Base-by-base conservation (phyloP, 768 basidiomycete species). In the Serpula lacrymans region DNA sequence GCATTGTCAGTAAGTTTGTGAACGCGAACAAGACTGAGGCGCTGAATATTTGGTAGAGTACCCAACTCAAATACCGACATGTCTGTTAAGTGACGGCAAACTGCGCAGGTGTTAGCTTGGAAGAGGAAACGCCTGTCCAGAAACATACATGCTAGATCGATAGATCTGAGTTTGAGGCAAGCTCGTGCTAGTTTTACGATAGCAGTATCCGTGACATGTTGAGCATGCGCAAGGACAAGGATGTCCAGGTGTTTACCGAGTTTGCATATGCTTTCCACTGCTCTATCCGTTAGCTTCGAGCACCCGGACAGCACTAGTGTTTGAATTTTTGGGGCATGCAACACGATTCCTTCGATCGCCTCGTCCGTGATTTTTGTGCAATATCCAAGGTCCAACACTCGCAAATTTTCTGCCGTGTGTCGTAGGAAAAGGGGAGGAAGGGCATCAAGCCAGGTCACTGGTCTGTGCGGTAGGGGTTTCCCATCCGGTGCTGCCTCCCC, bases 1-100 rank as follows among this genome's bases (percentile, higher is more conserved):
- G 82, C 87, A 53, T 87, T 80, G 63, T 94, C 92, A 12, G 92
- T 95, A 47, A 95, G 60, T 53, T 83, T 84, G 27, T 79, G 77
- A 4, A 94, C 81, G 27, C 89, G 81, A 26, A 89, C 85, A 37
- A 93, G 69, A 49, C 84, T 85, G 32, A 97, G 71, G 14, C 88
- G 78, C 41, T 80, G 82, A 24, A 97, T 72, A 20, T 75, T 74
- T 17, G 74, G 69, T 34, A 94, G 68, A 13, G 70, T 69, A 6
- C 86, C 82, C 32, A 96, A 64, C 67, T 92, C 91, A 53, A 84
- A 77, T 17, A 94, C 80, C 34, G 83, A 77, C 71, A 88, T 73
- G 60, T 97, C 92, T 44, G 90, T 94, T 42, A 97, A 65, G 43
- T 78, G 74, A 21, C 81, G 73, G 65, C 91, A 93, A 65, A 85